Evolutionary conservation across 2,329 filamentous ascomycete genomes (phyloP), one percentile per base, ranked within the genome.

Genomic region (Madurella fahalii): DNA sequence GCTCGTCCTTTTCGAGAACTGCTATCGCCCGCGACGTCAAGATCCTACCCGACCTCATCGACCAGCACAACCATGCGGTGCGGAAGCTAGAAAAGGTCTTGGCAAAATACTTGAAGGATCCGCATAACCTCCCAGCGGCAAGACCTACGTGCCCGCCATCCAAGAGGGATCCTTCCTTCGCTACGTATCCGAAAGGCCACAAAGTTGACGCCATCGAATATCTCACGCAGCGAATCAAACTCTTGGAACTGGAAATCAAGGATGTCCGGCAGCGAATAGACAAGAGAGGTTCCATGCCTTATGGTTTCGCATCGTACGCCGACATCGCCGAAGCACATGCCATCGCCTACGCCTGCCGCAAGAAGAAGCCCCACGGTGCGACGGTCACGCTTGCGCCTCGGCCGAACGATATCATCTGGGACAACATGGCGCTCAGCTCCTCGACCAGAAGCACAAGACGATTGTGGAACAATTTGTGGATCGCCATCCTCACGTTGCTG

Each of bases 171-270:
- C 84, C 82, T 53, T 80, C 83, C 0, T 85, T 83, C 62, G 72
- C 70, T 44, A 82, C 81, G 1, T 86, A 85, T 61, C 78, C 85
- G 20, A 82, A 80, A 34, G 82, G 82, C 13, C 83, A 89, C 61
- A 93, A 91, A 68, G 82, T 97, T 4, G 94, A 99, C 67, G 90
- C 94, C 16, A 97, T 99, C 65, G 90, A 96, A 59, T 97, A 96
- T 65, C 77, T 95, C 51, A 95, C 91, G 0, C 82, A 87, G 50
- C 85, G 92, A 16, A 96, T 99, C 66, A 84, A 85, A 62, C 80
- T 86, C 46, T 78, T 99, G 37, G 93, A 97, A 68, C 71, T 84
- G 11, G 83, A 95, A 67, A 91, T 99, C 71, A 90, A 88, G 66
- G 84, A 94, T 59, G 87, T 92, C 1, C 84, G 94, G 12, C 80